Evolutionary conservation across 1,284 basidiomycete species (phyloP).

Genomic region (Pseudozyma pruni): DNA sequence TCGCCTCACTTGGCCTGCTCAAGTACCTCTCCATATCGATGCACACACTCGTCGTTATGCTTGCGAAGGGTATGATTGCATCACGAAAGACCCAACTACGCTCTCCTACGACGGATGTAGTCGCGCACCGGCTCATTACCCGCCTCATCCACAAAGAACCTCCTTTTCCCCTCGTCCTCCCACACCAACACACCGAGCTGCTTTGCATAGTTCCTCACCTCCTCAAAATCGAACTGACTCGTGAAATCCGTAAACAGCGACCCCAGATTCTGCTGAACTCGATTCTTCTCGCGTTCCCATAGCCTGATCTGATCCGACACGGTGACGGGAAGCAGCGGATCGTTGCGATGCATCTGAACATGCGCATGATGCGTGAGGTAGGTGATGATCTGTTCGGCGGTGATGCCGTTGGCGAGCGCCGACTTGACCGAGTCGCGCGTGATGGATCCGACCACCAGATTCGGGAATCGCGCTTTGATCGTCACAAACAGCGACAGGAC

Average conservation of each 20-base stretch:
- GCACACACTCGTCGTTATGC: too few species aligned
- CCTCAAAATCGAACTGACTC: slow-evolving; percentile 85
- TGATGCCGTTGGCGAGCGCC: slow-evolving; percentile 92
- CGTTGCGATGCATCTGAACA: slow-evolving; percentile 95
- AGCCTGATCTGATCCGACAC: slow-evolving; percentile 97
- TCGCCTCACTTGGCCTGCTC: too few species aligned
- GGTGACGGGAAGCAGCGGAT: slow-evolving; percentile 89
- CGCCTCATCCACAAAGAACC: slow-evolving; percentile 83
- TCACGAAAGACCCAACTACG: not conserved
- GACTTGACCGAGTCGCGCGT: slow-evolving; percentile 94
- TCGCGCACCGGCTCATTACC: slow-evolving; percentile 70
- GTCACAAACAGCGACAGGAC: slow-evolving; percentile 94
- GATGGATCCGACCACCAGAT: slow-evolving; percentile 92
- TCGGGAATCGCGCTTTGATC: slow-evolving; percentile 92
- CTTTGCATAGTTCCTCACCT: slow-evolving; percentile 85
- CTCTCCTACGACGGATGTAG: slow-evolving; percentile 53
- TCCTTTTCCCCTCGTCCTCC: slow-evolving; percentile 78
- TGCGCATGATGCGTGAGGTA: slow-evolving; percentile 95
- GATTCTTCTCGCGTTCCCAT: slow-evolving; percentile 96
- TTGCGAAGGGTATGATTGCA: too few species aligned
- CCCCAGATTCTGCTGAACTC: slow-evolving; percentile 73
- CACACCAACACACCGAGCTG: slow-evolving; percentile 82
- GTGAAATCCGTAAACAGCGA: slow-evolving; percentile 84
- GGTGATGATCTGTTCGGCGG: slow-evolving; percentile 95
- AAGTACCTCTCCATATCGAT: too few species aligned